Evolutionary conservation across 768 basidiomycete species (phyloP).

Genomic region (Cyclocybe cylindracea): DNA sequence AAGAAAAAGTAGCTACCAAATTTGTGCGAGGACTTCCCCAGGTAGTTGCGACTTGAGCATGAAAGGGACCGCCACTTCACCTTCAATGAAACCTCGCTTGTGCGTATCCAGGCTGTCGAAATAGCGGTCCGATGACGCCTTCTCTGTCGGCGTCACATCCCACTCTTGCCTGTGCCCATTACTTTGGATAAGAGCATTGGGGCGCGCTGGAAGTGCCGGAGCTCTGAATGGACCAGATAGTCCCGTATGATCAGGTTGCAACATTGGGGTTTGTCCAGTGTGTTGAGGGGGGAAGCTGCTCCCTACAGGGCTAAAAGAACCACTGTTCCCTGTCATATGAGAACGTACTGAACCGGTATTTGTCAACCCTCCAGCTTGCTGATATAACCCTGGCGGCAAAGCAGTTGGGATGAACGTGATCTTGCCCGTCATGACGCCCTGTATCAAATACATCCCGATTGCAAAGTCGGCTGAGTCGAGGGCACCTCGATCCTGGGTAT

Average conservation of each 20-base stretch:
- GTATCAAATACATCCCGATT: conserved; percentile 95
- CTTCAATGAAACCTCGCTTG: conserved; percentile 81
- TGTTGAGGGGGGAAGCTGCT: conserved; percentile 58
- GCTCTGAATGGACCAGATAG: conserved; percentile 29
- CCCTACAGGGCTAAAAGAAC: conserved; percentile 58
- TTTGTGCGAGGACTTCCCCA: conserved; percentile 80
- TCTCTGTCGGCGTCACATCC: conserved; percentile 85
- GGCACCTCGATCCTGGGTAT: conserved; percentile 87
- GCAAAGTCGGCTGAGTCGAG: conserved; percentile 92
- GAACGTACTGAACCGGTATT: conserved; percentile 37
- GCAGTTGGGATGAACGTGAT: conserved; percentile 68
- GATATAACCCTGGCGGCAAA: conserved; percentile 84
- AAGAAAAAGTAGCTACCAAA: conserved; percentile 66
- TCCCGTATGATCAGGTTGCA: conserved; percentile 55
- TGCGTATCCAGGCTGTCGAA: conserved; percentile 82
- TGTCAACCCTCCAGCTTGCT: conserved; percentile 62
- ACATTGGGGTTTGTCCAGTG: conserved; percentile 54
- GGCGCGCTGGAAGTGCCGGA: conserved; percentile 42
- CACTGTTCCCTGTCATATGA: conserved; percentile 64
- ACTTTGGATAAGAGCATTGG: conserved; percentile 21
- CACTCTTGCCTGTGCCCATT: conserved; percentile 45
- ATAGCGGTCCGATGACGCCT: conserved; percentile 71
- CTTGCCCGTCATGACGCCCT: conserved; percentile 83
- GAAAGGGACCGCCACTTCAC: conserved; percentile 93
- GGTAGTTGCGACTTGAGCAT: conserved; percentile 88